Base-by-base conservation (phyloP, 768 basidiomycete genomes). In the Tylopilus plumbeoviolaceoides region DNA sequence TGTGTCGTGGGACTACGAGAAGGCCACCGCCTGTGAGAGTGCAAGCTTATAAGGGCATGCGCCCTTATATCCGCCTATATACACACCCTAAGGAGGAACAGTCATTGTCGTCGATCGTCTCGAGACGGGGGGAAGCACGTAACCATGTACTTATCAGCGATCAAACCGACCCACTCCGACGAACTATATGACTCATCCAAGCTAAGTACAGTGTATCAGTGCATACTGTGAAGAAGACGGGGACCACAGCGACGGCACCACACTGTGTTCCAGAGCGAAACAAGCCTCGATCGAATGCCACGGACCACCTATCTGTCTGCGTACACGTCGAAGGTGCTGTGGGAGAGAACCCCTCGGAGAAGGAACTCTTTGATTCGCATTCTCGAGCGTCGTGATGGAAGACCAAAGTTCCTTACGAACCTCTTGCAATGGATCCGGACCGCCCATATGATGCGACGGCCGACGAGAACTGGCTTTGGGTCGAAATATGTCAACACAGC, bases 281-380 rank as follows among this genome's bases (percentile, higher is more conserved):
- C 20, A 4, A n/a, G 10, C 39, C 39, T n/a, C n/a, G n/a, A n/a
- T 11, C 36, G 20, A 30, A 44, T 40, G 41, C 44, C 50, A 59
- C 28, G n/a, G 9, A 17, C 23, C 12, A n/a, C 9, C 23, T 38
- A 18, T 18, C 46, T 18, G 18, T 44, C 44, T 49, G 46, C 50
- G 36, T 11, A 20, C 33, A 23, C 27, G 1, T 31, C 25, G 9
- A 36, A 18, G 28, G 12, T 7, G 17, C 4, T 43, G 28, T 51
- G 58, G 51, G 58, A 43, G 54, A 47, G 55, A 44, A 10, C 56
- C 54, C 35, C 35, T 36, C 35, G 35, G 53, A 61, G 59, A 55
- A 62, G 17, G 48, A 40, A 7, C 50, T 33, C 40, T n/a, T 15
- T 45, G 23, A 28, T 33, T 20, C 36, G 3, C 30, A 41, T 43